Conservation (phyloP, 176 grass and related monocot genomes). For the Oryza longistaminata region DNA sequence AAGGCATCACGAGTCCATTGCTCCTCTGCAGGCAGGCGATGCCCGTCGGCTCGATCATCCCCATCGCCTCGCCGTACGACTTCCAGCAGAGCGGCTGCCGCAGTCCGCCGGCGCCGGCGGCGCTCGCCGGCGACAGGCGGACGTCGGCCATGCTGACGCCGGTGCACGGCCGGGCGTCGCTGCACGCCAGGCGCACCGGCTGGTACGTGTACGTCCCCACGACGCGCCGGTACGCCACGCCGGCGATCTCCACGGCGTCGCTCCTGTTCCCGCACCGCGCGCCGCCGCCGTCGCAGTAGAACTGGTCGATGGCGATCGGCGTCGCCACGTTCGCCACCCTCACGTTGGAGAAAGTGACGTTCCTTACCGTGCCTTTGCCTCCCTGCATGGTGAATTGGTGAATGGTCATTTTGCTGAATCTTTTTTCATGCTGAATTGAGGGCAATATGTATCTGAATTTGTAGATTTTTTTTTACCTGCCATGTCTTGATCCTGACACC, state of each 20-base stretch:
- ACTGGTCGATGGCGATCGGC: constrained; percentile 75
- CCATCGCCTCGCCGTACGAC: constrained; percentile 50
- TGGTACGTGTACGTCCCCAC: constrained; percentile 61
- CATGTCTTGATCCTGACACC: constrained; percentile 86
- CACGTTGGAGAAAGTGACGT: constrained; percentile 71
- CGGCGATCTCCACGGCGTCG: constrained; percentile 54
- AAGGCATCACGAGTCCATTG: constrained; percentile 44
- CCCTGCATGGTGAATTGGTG: constrained; percentile 38
- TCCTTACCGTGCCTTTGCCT: constrained; percentile 66
- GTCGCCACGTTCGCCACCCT: constrained; percentile 58
- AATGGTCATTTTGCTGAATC: neutral
- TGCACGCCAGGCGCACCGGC: constrained; percentile 67
- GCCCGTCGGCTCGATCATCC: constrained; percentile 30
- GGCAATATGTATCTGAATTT: neutral
- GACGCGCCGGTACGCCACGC: constrained; percentile 53
- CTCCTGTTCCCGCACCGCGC: constrained; percentile 59
- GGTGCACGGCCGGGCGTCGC: constrained; percentile 63
- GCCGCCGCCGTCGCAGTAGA: constrained; percentile 60
- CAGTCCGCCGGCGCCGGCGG: neutral
- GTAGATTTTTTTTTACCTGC: constrained; percentile 42
- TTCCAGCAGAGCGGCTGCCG: constrained; percentile 61
- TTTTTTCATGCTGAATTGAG: neutral
- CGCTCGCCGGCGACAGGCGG: constrained; percentile 33
- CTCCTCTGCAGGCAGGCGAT: constrained; percentile 56
- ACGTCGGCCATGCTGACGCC: constrained; percentile 56